These are phyloP conservation scores for Teratosphaeriaceae sp. DNA, from an alignment of 2,329 filamentous ascomycete species.

Conservation along the genomic window DNA sequence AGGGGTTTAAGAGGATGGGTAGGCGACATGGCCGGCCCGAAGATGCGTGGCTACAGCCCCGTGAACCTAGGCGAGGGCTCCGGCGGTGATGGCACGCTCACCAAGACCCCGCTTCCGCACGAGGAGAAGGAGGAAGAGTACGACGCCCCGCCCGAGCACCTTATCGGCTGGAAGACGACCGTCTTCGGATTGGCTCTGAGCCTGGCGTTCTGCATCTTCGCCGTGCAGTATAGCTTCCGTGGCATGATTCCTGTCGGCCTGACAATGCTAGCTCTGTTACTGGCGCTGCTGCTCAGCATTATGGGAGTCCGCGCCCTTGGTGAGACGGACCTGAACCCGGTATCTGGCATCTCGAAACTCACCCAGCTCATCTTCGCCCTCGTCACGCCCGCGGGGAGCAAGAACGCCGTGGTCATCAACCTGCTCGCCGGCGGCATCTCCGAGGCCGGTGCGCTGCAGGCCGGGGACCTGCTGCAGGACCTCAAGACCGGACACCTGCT, in stretches of 20 bases:
- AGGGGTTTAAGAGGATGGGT: constrained; percentile 27
- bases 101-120: background rate
- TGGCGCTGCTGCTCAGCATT: constrained; percentile 61
- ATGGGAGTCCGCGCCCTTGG: constrained; percentile 61
- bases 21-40: constrained; percentile 27
- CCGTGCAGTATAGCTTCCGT: constrained; percentile 79
- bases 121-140: constrained; percentile 43
- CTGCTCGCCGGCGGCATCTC: constrained; percentile 86
- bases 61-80: constrained; percentile 22
- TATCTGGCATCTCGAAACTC: constrained; percentile 92
- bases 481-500: constrained; percentile 93
- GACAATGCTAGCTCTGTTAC: constrained; percentile 74
- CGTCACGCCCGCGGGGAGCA: constrained; percentile 71
- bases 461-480: constrained; percentile 94
- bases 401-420: constrained; percentile 89
- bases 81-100: background rate
- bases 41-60: constrained; percentile 34
- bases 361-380: constrained; percentile 93
- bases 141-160: constrained; percentile 78
- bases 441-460: constrained; percentile 81
- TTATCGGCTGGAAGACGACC: constrained; percentile 67
- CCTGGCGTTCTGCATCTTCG: constrained; percentile 69
- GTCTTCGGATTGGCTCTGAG: constrained; percentile 69
- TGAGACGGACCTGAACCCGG: constrained; percentile 91
- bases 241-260: constrained; percentile 73